These are phyloP conservation scores for Paramecium biaurelia DNA, from an alignment of 73 alveolate genomes.

Conservation along the genomic window DNA sequence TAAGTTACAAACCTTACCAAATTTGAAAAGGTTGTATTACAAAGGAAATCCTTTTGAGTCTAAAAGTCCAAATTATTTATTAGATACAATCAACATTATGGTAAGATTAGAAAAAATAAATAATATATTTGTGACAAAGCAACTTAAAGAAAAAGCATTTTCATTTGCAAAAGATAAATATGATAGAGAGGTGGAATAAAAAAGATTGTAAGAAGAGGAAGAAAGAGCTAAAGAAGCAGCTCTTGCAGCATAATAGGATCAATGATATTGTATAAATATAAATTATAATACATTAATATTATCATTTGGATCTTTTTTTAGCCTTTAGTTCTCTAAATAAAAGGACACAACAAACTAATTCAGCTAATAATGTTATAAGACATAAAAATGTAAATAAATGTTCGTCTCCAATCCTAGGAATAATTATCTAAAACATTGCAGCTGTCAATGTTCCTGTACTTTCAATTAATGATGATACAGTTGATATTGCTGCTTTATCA, in stretches of 20 bases:
- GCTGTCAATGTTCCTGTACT: constrained; percentile 56
- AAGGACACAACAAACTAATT: neutral
- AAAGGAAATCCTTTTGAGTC: constrained; percentile 31
- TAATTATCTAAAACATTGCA: neutral
- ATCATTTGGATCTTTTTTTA: neutral
- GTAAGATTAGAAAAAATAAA: constrained; percentile 39
- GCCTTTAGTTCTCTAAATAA: neutral
- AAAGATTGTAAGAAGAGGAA: constrained; percentile 59
- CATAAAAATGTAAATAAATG: constrained; percentile 38
- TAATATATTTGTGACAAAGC: constrained; percentile 25
- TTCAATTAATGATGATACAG: constrained; percentile 56
- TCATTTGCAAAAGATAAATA: constrained; percentile 53
- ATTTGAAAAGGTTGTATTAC: constrained; percentile 11
- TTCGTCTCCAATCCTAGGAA: constrained; percentile 41
- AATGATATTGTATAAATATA: neutral
- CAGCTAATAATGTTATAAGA: constrained; percentile 38
- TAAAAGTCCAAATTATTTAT: constrained; percentile 51
- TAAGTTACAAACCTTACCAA: constrained; percentile 40
- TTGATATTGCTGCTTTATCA: constrained; percentile 31
- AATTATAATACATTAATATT: neutral
- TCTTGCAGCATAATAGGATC: neutral
- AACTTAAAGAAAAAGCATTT: constrained; percentile 47
- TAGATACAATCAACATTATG: constrained; percentile 38
- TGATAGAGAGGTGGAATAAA: neutral
- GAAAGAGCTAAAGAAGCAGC: constrained; percentile 31